Conservation (phyloP, 768 basidiomycete species). For the Mycena sanguinolenta region DNA sequence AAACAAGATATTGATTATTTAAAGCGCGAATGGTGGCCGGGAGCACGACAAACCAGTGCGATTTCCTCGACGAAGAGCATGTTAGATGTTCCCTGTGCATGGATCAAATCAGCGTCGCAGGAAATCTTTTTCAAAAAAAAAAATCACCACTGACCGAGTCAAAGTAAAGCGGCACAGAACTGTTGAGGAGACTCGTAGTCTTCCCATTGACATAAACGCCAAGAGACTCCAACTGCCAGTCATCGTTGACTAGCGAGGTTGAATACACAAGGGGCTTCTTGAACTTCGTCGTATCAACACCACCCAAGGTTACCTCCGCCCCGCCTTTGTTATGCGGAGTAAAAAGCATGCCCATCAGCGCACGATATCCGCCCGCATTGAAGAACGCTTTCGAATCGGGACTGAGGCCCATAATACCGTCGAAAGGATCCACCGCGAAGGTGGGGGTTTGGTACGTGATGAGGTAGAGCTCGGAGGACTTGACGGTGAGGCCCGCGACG, state of each 20-base stretch:
- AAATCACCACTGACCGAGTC: slow-evolving; percentile 56
- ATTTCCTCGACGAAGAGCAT: slow-evolving; percentile 46
- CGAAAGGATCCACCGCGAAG: slow-evolving; percentile 20
- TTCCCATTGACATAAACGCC: slow-evolving; percentile 64
- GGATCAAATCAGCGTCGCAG: background rate
- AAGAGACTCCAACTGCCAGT: slow-evolving; percentile 9
- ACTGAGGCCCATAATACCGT: slow-evolving; percentile 43
- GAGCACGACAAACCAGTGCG: slow-evolving; percentile 29
- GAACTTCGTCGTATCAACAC: slow-evolving; percentile 50
- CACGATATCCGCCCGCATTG: slow-evolving; percentile 25
- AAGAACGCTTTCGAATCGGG: slow-evolving; percentile 44
- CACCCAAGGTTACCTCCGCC: slow-evolving; percentile 50
- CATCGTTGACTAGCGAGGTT: background rate
- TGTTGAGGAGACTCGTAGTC: slow-evolving; percentile 57
- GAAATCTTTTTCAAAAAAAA: too few relatives aligned
- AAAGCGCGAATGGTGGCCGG: background rate
- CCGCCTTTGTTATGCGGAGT: slow-evolving; percentile 38
- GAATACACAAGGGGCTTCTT: slow-evolving; percentile 14
- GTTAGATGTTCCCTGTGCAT: slow-evolving; percentile 36
- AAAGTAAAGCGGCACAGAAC: slow-evolving; percentile 61
- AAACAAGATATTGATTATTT: background rate
- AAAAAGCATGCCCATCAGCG: slow-evolving; percentile 47
- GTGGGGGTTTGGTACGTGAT: slow-evolving; percentile 49
- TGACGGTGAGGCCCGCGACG: slow-evolving; percentile 44
- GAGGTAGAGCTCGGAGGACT: slow-evolving; percentile 45